Percentiles rank a stretch among this genome's conserved stretches.
Evolutionary conservation across 2,329 filamentous ascomycete genomes (phyloP).

Genomic region (Chaetomiaceae sp.): DNA sequence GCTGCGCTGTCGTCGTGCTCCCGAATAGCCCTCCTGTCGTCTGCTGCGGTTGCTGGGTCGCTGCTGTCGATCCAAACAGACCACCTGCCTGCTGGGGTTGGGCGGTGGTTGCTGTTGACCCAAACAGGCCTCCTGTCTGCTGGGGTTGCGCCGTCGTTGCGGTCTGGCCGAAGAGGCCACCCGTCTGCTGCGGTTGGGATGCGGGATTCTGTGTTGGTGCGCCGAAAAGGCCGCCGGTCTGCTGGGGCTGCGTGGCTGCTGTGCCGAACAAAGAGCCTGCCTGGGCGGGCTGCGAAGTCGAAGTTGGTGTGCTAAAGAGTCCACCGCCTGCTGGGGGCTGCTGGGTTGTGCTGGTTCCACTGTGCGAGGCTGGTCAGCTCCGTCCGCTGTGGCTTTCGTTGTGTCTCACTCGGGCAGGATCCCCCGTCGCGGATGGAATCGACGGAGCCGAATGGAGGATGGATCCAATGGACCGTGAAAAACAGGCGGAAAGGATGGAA

Average conservation of each 20-base stretch:
- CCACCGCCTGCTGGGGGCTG: conserved; percentile 33
- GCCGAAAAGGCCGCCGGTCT: conserved; percentile 23
- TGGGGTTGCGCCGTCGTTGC: conserved; percentile 25
- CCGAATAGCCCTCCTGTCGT: conserved; percentile 26
- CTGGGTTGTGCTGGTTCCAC: conserved; percentile 31
- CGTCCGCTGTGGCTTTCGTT: conserved; percentile 1
- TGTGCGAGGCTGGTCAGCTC: conserved; percentile 16
- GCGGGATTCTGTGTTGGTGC: too few relatives aligned
- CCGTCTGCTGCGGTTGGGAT: conserved; percentile 30
- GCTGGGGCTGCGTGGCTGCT: conserved; percentile 21
- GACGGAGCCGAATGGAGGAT: too few relatives aligned
- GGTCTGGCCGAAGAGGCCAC: conserved; percentile 32
- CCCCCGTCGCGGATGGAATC: too few relatives aligned
- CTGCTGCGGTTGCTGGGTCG: conserved; percentile 26
- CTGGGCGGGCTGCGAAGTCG: conserved; percentile 26
- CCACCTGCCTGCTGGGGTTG: conserved; percentile 19
- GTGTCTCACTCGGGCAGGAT: too few relatives aligned
- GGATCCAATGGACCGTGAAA: too few relatives aligned
- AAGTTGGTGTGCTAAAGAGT: conserved; percentile 33
- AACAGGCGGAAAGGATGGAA: too few relatives aligned
- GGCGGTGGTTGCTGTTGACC: conserved; percentile 19
- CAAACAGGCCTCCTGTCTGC: conserved; percentile 32
- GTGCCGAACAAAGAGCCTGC: conserved; percentile 29
- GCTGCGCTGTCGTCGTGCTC: conserved; percentile 13
- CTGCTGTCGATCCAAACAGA: conserved; percentile 24